phyloP scores from a whole-genome alignment of 805 yeast species.

The Candida lessepsii region DNA sequence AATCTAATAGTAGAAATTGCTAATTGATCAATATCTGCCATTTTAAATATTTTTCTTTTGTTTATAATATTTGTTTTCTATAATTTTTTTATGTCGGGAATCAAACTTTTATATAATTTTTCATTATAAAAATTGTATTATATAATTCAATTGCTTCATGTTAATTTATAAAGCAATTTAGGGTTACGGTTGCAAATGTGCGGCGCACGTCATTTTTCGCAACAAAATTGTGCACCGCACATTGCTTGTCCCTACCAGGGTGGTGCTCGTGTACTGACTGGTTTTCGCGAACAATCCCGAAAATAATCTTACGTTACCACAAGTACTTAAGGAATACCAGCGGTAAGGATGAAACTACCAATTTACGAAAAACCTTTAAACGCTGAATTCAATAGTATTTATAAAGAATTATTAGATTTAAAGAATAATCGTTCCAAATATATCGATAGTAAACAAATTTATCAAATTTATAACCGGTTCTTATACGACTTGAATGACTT shows the following conservation, averaged over 20 bases:
- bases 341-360: slow-evolving; percentile 24
- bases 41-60: no score
- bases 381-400: slow-evolving; percentile 27
- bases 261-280: slow-evolving; percentile 1
- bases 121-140: background rate
- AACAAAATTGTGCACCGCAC: background rate
- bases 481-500: slow-evolving; percentile 53
- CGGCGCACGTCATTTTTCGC: background rate
- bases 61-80: no score
- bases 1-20: slow-evolving; percentile 87
- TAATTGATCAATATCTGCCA: slow-evolving; percentile 55
- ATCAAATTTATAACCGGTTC: slow-evolving; percentile 56
- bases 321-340: background rate
- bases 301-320: slow-evolving; percentile 2
- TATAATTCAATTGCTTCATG: slow-evolving; percentile 6
- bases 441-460: slow-evolving; percentile 68
- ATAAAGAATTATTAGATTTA: slow-evolving; percentile 29
- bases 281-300: background rate
- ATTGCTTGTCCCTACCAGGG: background rate
- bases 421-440: slow-evolving; percentile 67
- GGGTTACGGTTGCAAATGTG: slow-evolving; percentile 6
- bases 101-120: no score
- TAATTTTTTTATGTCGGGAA: no score
- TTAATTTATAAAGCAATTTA: slow-evolving; percentile 3
- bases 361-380: slow-evolving; percentile 33